Conservation (phyloP, 2,329 filamentous ascomycete genomes). For the Penicillium sp. region DNA sequence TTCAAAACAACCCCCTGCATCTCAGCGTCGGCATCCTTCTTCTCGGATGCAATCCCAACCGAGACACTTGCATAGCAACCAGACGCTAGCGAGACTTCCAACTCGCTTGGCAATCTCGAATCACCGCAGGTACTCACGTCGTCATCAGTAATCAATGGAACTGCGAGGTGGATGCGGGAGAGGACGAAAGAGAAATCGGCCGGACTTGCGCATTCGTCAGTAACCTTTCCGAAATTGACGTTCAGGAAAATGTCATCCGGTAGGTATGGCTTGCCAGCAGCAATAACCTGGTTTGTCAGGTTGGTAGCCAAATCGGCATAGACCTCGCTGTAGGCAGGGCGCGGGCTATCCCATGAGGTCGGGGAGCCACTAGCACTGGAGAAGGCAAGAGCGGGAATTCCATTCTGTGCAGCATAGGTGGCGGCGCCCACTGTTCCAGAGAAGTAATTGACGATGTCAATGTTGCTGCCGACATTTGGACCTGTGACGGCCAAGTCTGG, state of each 20-base stretch:
- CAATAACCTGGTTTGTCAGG: conserved; percentile 49
- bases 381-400: conserved; percentile 61
- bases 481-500: conserved; percentile 59
- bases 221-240: conserved; percentile 56
- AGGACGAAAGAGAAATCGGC: conserved; percentile 57
- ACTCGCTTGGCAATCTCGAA: conserved; percentile 52
- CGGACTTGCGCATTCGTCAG: conserved; percentile 43
- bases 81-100: conserved; percentile 41
- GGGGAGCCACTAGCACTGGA: conserved; percentile 47
- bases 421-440: conserved; percentile 63
- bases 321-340: conserved; percentile 47
- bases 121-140: conserved; percentile 53
- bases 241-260: conserved; percentile 56
- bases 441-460: conserved; percentile 49
- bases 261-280: conserved; percentile 54
- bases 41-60: conserved; percentile 52
- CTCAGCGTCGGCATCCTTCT: conserved; percentile 49
- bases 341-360: conserved; percentile 46
- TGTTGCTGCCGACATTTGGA: conserved; percentile 53
- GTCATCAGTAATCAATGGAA: conserved; percentile 27
- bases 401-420: conserved; percentile 46
- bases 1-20: conserved; percentile 46
- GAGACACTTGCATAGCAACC: conserved; percentile 58
- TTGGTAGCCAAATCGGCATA: conserved; percentile 57
- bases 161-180: conserved; percentile 49